Evolutionary conservation across 108 stramenopile genomes (phyloP).

Genomic region (Cyclotella atomus): DNA sequence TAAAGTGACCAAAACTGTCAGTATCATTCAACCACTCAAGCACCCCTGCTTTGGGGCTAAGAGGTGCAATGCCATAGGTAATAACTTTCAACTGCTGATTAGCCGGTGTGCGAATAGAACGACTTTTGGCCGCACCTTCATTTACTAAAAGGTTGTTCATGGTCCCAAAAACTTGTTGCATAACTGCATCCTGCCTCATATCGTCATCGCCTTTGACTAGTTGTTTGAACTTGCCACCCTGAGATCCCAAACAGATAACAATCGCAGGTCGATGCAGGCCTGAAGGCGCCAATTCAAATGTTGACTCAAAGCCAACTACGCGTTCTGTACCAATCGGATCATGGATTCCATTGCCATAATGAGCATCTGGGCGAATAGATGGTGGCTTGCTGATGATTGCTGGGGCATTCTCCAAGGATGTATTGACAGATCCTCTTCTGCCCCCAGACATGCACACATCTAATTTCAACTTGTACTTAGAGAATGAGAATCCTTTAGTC

Average conservation of each 20-base stretch:
- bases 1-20: constrained; percentile 67
- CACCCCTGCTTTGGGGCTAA: constrained; percentile 90
- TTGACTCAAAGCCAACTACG: constrained; percentile 65
- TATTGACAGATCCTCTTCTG: constrained; percentile 37
- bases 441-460: constrained; percentile 50
- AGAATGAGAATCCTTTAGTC: constrained; percentile 37
- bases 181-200: constrained; percentile 96
- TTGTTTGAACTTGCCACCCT: constrained; percentile 78
- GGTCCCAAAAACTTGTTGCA: constrained; percentile 94
- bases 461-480: constrained; percentile 52
- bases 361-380: constrained; percentile 53
- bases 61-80: constrained; percentile 90
- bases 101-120: constrained; percentile 2
- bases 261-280: constrained; percentile 92
- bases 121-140: constrained; percentile 24
- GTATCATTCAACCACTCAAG: constrained; percentile 98
- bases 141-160: constrained; percentile 84
- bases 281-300: constrained; percentile 78
- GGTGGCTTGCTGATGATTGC: constrained; percentile 77
- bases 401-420: constrained; percentile 45
- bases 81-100: constrained; percentile 62
- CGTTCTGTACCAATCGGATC: constrained; percentile 75
- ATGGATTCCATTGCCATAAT: constrained; percentile 73
- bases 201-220: constrained; percentile 96
- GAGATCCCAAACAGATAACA: constrained; percentile 77